These are phyloP conservation scores for Neofusicoccum umdonicola DNA, from an alignment of 2,329 filamentous ascomycete genomes.

Conservation along the genomic window DNA sequence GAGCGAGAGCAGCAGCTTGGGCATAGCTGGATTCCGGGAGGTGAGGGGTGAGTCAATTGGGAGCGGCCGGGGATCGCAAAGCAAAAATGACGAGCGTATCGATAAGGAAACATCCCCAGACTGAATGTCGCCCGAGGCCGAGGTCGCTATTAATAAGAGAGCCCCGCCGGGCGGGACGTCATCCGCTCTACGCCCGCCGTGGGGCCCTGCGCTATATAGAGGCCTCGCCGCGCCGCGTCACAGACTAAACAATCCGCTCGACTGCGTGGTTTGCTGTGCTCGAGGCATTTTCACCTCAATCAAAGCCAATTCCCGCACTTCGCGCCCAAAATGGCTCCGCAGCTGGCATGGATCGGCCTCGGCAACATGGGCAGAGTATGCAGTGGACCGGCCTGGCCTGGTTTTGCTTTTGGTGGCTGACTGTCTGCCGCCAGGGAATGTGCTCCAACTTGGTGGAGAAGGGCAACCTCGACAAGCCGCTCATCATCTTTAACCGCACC, in stretches of 20 bases:
- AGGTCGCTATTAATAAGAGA: not conserved
- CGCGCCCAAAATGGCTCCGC: slow-evolving; percentile 40
- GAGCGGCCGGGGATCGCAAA: not conserved
- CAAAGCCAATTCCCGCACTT: not conserved
- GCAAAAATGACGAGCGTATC: slow-evolving; percentile 14
- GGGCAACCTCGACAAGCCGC: slow-evolving; percentile 65
- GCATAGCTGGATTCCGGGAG: not conserved
- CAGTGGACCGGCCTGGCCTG: not conserved
- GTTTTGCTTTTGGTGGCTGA: slow-evolving; percentile 1
- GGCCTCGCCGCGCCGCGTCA: not conserved
- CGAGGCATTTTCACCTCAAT: not conserved
- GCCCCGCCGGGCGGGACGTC: slow-evolving; percentile 4
- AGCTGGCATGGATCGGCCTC: slow-evolving; percentile 75
- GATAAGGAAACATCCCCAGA: not conserved
- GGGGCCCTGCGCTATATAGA: not conserved
- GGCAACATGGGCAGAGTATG: slow-evolving; percentile 83
- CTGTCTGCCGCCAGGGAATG: slow-evolving; percentile 63
- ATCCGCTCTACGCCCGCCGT: not conserved
- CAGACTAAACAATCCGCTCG: not conserved
- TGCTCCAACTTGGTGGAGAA: slow-evolving; percentile 79
- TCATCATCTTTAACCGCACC: slow-evolving; percentile 81
- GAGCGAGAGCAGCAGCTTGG: slow-evolving; percentile 10
- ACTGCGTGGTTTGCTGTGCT: not conserved
- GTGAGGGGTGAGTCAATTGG: slow-evolving; percentile 12
- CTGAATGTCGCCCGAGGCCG: not conserved